Percentiles rank a stretch among this genome's conserved stretches.
Evolutionary conservation across 2,329 filamentous ascomycete genomes (phyloP).

Genomic region (Aspergillus latus): DNA sequence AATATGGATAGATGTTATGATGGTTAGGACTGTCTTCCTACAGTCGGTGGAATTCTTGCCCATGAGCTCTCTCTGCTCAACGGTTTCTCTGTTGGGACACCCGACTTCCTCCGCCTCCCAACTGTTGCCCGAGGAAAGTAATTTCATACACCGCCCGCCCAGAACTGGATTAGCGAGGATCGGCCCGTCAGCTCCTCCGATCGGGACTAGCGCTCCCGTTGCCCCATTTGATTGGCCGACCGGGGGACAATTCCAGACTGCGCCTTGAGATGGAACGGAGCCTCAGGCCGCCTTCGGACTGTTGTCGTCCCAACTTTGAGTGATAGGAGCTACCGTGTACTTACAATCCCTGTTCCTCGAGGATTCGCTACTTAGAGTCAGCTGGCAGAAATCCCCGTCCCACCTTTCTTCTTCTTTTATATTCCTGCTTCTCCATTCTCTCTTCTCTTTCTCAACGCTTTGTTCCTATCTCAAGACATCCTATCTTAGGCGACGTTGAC

Average conservation of each 20-base stretch:
- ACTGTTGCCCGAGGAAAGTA: slow-evolving; percentile 19
- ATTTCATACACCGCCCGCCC: slow-evolving; percentile 9
- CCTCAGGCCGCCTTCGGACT: slow-evolving; percentile 6
- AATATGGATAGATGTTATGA: no score
- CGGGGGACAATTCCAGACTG: neutral
- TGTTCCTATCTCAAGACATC: slow-evolving; percentile 10
- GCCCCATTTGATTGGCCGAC: neutral
- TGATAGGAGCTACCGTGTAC: slow-evolving; percentile 16
- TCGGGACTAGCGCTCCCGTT: neutral
- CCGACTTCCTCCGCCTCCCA: slow-evolving; percentile 26
- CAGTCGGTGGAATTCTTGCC: neutral
- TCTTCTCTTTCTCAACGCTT: neutral
- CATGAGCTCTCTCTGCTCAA: slow-evolving; percentile 7
- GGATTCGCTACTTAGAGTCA: neutral
- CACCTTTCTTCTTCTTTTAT: slow-evolving; percentile 12
- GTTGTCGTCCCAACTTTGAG: slow-evolving; percentile 1
- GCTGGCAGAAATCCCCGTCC: slow-evolving; percentile 10
- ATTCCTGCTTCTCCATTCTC: neutral
- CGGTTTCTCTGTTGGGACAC: slow-evolving; percentile 21
- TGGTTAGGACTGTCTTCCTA: no score
- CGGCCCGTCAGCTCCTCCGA: slow-evolving; percentile 1
- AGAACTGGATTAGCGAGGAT: slow-evolving; percentile 10
- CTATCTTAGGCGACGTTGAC: neutral
- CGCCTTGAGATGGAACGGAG: neutral
- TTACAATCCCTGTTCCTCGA: slow-evolving; percentile 7